Conservation (phyloP, 2,329 filamentous ascomycete genomes). For the Xylaria sp. region DNA sequence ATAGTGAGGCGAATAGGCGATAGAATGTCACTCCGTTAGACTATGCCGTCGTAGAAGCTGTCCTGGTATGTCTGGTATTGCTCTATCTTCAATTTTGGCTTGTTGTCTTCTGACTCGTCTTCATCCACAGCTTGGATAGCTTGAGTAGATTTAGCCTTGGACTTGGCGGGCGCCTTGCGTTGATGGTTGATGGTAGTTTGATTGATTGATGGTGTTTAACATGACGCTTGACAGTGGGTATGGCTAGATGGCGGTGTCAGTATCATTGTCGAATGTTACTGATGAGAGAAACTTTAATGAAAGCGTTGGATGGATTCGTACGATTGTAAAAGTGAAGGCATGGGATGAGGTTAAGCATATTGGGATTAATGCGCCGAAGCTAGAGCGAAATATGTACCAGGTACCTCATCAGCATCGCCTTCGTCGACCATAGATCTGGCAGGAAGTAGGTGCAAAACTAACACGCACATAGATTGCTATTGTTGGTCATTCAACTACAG, state of each 20-base stretch:
- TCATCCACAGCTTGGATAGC: neutral
- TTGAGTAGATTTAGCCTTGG: constrained; percentile 1
- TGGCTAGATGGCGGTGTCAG: constrained; percentile 3
- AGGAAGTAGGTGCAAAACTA: no score
- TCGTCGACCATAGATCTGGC: neutral
- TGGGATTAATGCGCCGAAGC: neutral
- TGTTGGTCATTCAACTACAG: no score
- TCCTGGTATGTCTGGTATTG: neutral
- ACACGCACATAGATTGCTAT: no score
- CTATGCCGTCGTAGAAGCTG: neutral
- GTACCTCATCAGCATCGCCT: neutral
- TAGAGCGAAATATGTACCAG: constrained; percentile 7
- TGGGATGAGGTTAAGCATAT: neutral
- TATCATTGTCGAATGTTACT: neutral
- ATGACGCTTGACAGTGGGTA: constrained; percentile 15
- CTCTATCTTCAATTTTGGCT: neutral
- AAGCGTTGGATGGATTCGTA: neutral
- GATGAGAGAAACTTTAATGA: neutral
- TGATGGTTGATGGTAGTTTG: no score
- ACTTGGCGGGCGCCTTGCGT: constrained; percentile 11
- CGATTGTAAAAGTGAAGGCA: neutral
- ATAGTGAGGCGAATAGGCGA: neutral
- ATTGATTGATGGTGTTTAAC: no score
- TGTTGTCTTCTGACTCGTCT: neutral
- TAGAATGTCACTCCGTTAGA: neutral